Evolutionary conservation across 441 rosid genomes (phyloP), one percentile per base, ranked within the genome.

Genomic region (Gossypium schwendimanii): DNA sequence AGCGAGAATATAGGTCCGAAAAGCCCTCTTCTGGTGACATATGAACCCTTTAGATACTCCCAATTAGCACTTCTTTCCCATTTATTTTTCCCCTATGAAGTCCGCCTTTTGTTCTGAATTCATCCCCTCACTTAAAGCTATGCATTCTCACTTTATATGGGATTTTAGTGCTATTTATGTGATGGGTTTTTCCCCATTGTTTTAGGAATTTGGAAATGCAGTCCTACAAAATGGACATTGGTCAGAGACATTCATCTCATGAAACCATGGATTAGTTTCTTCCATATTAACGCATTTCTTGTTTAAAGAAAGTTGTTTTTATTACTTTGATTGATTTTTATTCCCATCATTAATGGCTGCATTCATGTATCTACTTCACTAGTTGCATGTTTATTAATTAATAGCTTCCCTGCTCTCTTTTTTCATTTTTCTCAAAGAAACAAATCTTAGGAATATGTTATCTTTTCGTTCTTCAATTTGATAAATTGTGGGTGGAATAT

Each of bases 401-500:
- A 28, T 28, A 31, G 33, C 33, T 31, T 31, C 33, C 33, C 6
- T 31, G 33, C 33, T 31, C 33, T 31, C 33, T 4, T 31, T 31
- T 31, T 31, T 28, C 33, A 28, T 28, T 28, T 28, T 28, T 4
- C 6, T 4, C 33, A 31, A 31, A 31, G 33, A 31, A 47, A 65
- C 21, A 45, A 65, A 65, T 7, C 21, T 71, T 17, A 26, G 66
- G 50, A 53, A 69, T 20, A 63, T 63, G 21, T 20, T 1, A 33
- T 33, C 39, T 61, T 72, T 36, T 63, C 49, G 10, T 31, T 58
- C 71, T 58, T 12, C 47, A 44, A 77, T 80, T 70, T 79, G 78
- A 75, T 76, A 71, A 33, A 77, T 59, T 77, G 69, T 77, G 70
- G 69, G 79, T 79, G 76, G 77, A 50, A 78, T 76, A 3, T 44